These are phyloP conservation scores for Isabelozyma rhagii DNA, from an alignment of 805 yeast genomes.

Conservation along the genomic window DNA sequence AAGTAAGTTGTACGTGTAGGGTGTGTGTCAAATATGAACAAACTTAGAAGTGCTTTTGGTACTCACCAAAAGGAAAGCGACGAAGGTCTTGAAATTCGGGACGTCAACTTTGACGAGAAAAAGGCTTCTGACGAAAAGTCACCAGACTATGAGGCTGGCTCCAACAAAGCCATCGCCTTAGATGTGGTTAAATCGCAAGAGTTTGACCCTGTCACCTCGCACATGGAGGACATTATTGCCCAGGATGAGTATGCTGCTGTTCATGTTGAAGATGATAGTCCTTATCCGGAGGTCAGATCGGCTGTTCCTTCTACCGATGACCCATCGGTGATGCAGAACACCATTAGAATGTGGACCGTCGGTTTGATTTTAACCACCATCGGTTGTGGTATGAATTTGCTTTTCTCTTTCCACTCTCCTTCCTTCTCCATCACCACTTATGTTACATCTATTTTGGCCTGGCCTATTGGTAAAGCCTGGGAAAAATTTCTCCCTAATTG, in stretches of 20 bases:
- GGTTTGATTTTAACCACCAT: constrained; percentile 49
- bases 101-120: neutral
- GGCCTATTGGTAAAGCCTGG: constrained; percentile 57
- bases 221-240: constrained; percentile 16
- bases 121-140: neutral
- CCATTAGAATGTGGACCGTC: constrained; percentile 54
- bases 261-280: constrained; percentile 37
- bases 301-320: constrained; percentile 55
- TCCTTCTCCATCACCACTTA: constrained; percentile 46
- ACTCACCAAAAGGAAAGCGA: neutral
- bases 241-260: constrained; percentile 39
- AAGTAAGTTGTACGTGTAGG: too few relatives aligned
- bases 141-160: neutral
- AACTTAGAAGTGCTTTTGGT: neutral
- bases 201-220: constrained; percentile 30
- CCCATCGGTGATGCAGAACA: constrained; percentile 45
- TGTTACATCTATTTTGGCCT: constrained; percentile 58
- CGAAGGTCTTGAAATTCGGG: neutral
- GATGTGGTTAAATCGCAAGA: constrained; percentile 24
- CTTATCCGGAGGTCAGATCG: constrained; percentile 67
- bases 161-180: neutral
- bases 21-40: neutral
- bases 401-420: constrained; percentile 59
- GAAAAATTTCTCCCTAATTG: constrained; percentile 33
- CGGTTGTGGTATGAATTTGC: constrained; percentile 58